phyloP scores from a whole-genome alignment of 2,329 filamentous ascomycete genomes.

The Penicillium italicum region DNA sequence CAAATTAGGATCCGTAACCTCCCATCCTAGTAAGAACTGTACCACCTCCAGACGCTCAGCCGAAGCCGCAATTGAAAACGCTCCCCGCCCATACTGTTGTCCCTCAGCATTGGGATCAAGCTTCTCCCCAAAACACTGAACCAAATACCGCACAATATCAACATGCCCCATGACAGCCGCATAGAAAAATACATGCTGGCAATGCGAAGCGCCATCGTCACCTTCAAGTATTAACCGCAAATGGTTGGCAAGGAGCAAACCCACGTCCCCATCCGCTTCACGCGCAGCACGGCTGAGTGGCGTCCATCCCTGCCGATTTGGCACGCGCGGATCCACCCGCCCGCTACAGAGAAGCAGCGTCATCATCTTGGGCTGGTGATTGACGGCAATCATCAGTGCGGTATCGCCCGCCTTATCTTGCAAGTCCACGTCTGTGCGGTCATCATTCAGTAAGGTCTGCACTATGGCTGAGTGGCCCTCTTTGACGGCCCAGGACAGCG shows the following conservation, averaged over 20 bases:
- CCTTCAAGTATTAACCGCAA: slow-evolving; percentile 18
- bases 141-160: slow-evolving; percentile 19
- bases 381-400: slow-evolving; percentile 15
- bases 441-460: slow-evolving; percentile 14
- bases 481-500: slow-evolving; percentile 20
- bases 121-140: slow-evolving; percentile 15
- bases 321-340: slow-evolving; percentile 14
- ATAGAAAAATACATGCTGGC: slow-evolving; percentile 23
- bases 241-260: slow-evolving; percentile 18
- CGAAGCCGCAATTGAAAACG: slow-evolving; percentile 20
- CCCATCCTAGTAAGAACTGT: slow-evolving; percentile 14
- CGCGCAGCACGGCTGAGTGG: slow-evolving; percentile 14
- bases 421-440: slow-evolving; percentile 19
- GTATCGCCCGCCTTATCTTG: slow-evolving; percentile 21
- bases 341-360: slow-evolving; percentile 10
- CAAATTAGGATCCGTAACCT: slow-evolving; percentile 20
- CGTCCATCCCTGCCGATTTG: slow-evolving; percentile 17
- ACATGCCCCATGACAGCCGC: slow-evolving; percentile 19
- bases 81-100: slow-evolving; percentile 16
- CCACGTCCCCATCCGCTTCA: slow-evolving; percentile 2
- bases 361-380: slow-evolving; percentile 7
- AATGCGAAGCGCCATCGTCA: slow-evolving; percentile 8
- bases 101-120: slow-evolving; percentile 19
- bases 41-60: slow-evolving; percentile 15
- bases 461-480: slow-evolving; percentile 11